phyloP scores from a whole-genome alignment of 1,139 yeast species.

The Candida smagusa region DNA sequence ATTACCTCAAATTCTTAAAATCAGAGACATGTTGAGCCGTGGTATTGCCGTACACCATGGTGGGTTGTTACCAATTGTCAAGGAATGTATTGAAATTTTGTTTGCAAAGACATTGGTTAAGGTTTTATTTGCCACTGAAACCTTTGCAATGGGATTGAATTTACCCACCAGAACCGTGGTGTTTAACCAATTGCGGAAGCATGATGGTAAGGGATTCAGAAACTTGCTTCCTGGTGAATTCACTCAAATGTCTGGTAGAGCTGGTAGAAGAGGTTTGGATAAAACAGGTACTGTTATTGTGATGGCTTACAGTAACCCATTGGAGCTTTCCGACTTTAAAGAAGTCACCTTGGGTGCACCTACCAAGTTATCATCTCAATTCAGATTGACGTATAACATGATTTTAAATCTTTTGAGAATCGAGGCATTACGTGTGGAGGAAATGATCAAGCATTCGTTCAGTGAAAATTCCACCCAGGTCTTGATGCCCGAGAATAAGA shows the following conservation, averaged over 20 bases:
- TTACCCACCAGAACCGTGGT: constrained; percentile 97
- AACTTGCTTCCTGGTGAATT: constrained; percentile 90
- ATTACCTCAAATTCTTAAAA: constrained; percentile 81
- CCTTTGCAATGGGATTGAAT: constrained; percentile 97
- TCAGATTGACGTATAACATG: constrained; percentile 93
- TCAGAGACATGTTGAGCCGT: constrained; percentile 78
- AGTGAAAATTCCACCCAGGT: constrained; percentile 89
- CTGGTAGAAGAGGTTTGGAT: constrained; percentile 97
- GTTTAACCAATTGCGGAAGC: constrained; percentile 79
- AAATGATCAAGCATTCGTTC: constrained; percentile 94
- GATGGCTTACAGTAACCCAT: constrained; percentile 77
- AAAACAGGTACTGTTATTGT: constrained; percentile 93
- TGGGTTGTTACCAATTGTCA: constrained; percentile 91
- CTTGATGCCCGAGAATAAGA: constrained; percentile 81
- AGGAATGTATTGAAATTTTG: constrained; percentile 89
- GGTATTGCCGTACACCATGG: constrained; percentile 98
- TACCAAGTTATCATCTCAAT: constrained; percentile 85
- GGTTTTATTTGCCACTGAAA: constrained; percentile 94
- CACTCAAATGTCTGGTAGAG: constrained; percentile 99
- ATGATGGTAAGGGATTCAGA: constrained; percentile 83
- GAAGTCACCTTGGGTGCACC: constrained; percentile 85
- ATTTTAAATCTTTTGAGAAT: constrained; percentile 85
- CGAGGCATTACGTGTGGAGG: constrained; percentile 92
- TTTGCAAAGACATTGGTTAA: constrained; percentile 84
- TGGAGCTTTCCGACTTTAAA: constrained; percentile 59